These are phyloP conservation scores for Sparassis latifolia DNA, from an alignment of 1,284 basidiomycete genomes.

Conservation along the genomic window DNA sequence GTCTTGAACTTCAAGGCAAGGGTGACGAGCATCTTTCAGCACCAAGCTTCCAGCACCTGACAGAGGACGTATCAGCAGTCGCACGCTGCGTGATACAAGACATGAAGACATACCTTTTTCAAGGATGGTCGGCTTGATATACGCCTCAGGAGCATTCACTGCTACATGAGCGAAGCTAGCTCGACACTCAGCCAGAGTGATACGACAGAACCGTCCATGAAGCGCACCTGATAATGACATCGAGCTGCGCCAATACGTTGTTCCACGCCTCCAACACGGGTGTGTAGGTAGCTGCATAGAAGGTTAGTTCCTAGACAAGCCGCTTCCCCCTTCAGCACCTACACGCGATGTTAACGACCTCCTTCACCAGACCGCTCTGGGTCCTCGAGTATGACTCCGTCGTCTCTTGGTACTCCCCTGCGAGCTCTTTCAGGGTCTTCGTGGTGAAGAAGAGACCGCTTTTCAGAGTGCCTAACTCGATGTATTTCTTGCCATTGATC, in stretches of 20 bases:
- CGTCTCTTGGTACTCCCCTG: slow-evolving; percentile 70
- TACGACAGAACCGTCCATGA: not conserved
- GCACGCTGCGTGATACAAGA: no score
- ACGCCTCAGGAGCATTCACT: slow-evolving; percentile 79
- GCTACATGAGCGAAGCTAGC: slow-evolving; percentile 86
- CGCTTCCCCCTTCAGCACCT: slow-evolving; percentile 23
- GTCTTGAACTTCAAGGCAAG: slow-evolving; percentile 95
- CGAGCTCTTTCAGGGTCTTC: slow-evolving; percentile 61
- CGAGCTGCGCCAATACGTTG: slow-evolving; percentile 81
- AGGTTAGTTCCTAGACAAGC: not conserved
- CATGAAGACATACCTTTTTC: slow-evolving; percentile 51
- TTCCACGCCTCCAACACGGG: slow-evolving; percentile 90
- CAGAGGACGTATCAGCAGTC: not conserved
- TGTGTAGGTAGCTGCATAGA: slow-evolving; percentile 72
- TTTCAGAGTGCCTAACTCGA: slow-evolving; percentile 84
- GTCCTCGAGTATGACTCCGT: slow-evolving; percentile 69
- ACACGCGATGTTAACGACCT: slow-evolving; percentile 92
- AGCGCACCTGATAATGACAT: slow-evolving; percentile 81
- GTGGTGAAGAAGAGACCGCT: slow-evolving; percentile 94
- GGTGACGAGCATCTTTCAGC: slow-evolving; percentile 84
- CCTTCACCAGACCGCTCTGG: slow-evolving; percentile 84
- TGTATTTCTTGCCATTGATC: slow-evolving; percentile 72
- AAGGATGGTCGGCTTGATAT: slow-evolving; percentile 75
- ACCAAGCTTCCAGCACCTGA: slow-evolving; percentile 74
- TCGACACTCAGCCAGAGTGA: not conserved